Conservation (phyloP, 306 rosid genomes). For the Cucurbita argyrosperma region DNA sequence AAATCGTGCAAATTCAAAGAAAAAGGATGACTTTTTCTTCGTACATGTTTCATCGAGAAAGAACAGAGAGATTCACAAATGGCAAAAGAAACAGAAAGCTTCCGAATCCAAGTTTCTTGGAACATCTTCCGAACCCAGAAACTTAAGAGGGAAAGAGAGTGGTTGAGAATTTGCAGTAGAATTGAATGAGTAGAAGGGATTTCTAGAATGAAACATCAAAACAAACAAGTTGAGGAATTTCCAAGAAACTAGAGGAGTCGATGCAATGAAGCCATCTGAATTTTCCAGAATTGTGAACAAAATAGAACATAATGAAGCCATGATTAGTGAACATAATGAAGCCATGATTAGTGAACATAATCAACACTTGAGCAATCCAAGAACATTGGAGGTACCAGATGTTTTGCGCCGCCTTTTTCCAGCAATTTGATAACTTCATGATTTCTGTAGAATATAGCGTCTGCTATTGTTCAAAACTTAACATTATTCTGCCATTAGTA, state of each 20-base stretch:
- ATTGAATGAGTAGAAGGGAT: neutral
- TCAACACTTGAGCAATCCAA: neutral
- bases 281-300: conserved; percentile 1
- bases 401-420: conserved; percentile 80
- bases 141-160: neutral
- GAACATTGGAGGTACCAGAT: conserved; percentile 32
- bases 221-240: conserved; percentile 20
- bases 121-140: neutral
- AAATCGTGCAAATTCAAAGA: neutral
- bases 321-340: neutral
- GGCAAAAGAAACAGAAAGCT: neutral
- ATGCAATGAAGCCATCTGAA: conserved; percentile 52
- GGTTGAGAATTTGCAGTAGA: neutral
- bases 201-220: conserved; percentile 46
- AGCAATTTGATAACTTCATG: conserved; percentile 50
- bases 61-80: neutral
- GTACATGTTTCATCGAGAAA: neutral
- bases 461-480: conserved; percentile 39
- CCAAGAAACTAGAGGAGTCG: neutral
- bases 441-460: conserved; percentile 50
- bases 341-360: neutral
- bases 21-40: neutral
- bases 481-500: no score
- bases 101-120: neutral
- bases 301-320: neutral